phyloP scores from a whole-genome alignment of 2,329 filamentous ascomycete genomes.

The Escovopsis sp. region DNA sequence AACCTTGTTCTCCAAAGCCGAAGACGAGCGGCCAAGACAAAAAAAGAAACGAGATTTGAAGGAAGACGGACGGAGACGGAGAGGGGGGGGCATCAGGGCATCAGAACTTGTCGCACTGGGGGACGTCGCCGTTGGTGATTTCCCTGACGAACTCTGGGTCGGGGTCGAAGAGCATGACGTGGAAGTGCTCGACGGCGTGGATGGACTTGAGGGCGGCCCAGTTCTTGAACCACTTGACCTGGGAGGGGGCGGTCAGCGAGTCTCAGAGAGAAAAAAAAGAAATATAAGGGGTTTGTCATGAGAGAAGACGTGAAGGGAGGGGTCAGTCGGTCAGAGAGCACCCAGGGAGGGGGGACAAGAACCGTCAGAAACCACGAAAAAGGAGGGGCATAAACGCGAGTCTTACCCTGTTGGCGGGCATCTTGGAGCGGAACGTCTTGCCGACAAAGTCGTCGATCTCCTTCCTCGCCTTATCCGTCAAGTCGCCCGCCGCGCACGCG shows the following conservation, averaged over 20 bases:
- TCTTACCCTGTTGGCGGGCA: constrained; percentile 40
- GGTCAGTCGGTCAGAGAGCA: no score
- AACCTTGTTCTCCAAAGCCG: background rate
- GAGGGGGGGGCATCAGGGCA: background rate
- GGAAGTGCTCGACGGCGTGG: constrained; percentile 81
- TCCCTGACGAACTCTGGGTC: constrained; percentile 52
- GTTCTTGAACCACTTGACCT: constrained; percentile 48
- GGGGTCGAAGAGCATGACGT: constrained; percentile 77
- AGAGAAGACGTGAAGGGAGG: no score
- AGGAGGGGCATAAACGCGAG: no score
- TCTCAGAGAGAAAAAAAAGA: background rate
- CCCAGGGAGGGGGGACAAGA: no score
- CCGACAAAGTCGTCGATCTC: constrained; percentile 60
- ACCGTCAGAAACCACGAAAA: no score
- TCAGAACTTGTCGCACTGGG: constrained; percentile 36
- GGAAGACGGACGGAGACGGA: background rate
- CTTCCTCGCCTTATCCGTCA: constrained; percentile 47
- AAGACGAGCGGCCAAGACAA: background rate
- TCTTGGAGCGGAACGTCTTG: constrained; percentile 43
- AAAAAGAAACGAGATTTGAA: background rate
- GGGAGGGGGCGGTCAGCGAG: background rate
- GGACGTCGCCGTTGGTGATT: constrained; percentile 61
- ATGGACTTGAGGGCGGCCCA: constrained; percentile 77
- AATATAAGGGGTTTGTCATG: no score
- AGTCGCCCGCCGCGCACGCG: constrained; percentile 47